These are phyloP conservation scores for Nemania sp. DNA, from an alignment of 2,329 filamentous ascomycete genomes.

Conservation along the genomic window DNA sequence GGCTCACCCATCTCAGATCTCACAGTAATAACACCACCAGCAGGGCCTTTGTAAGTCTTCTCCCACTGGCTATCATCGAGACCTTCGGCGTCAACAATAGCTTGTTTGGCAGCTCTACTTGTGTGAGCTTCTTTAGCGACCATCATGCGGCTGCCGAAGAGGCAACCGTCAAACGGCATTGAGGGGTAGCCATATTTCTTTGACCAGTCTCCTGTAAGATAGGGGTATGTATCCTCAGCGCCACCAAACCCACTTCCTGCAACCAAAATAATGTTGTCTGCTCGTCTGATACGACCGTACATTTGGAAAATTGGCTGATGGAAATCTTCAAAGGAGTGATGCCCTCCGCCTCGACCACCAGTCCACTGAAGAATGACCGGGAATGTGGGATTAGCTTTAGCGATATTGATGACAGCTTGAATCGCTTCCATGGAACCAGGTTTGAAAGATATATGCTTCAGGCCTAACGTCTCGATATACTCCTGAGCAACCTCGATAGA, in stretches of 20 bases:
- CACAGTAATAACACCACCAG: conserved; percentile 94
- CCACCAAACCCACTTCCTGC: conserved; percentile 92
- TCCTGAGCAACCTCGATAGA: conserved; percentile 92
- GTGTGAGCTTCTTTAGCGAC: conserved; percentile 91
- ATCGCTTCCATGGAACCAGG: conserved; percentile 88
- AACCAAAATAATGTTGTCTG: conserved; percentile 84
- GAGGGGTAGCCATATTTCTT: conserved; percentile 82
- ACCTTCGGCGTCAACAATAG: conserved; percentile 84
- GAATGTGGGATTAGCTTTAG: conserved; percentile 90
- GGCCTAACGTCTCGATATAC: conserved; percentile 88
- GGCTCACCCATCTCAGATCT: conserved; percentile 99
- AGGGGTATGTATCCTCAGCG: conserved; percentile 88
- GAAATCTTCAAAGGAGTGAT: conserved; percentile 95
- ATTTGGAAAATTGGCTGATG: conserved; percentile 89
- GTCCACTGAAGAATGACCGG: conserved; percentile 96
- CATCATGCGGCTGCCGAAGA: conserved; percentile 95
- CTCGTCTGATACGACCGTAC: conserved; percentile 85
- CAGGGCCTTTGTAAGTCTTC: conserved; percentile 87
- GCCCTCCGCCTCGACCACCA: conserved; percentile 88
- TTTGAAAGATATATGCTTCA: conserved; percentile 95
- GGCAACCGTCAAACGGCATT: conserved; percentile 92
- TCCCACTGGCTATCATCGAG: conserved; percentile 86
- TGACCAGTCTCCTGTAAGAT: conserved; percentile 89
- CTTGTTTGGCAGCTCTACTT: conserved; percentile 83
- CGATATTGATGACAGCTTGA: conserved; percentile 88